Evolutionary conservation across 83 land plant genomes (phyloP), one percentile per base, ranked within the genome.

Genomic region (Larix sibirica): DNA sequence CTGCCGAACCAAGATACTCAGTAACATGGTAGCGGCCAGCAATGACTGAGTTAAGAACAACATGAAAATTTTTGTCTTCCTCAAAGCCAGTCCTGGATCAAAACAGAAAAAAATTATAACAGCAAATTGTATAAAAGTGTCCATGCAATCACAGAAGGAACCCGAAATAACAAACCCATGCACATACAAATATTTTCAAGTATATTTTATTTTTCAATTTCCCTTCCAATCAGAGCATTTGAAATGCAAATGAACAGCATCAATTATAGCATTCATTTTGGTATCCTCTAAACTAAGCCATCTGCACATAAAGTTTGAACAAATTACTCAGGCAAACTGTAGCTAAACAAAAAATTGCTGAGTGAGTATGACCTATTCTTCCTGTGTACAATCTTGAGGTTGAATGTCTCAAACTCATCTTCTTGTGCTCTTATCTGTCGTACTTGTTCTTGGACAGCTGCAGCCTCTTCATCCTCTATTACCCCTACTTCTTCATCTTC

Each of bases 21-120:
- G 99, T 98, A 66, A 98, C 99, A 91, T 98, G 99, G 83, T 98
- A 98, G 62, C 97, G 99, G 6, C 99, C 99, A 66, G 99, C 95
- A 80, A 98, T 89, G n/a, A 98, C 96, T 18, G 99, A 96, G 84
- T 98, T 96, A 1, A 96, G 77, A 14, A 94, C 91, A 61, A 98
- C 96, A 77, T 96, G 96, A 79, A 96, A 98, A 79, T 96, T 98
- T 80, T 98, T 98, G 70, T 96, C 99, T 85, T 98, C 99, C 81
- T 98, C 99, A 86, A 98, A 98, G 9, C 99, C 99, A 85, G 99
- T 97, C 84, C 99, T 97, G 91, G 70, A 65, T 5, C 66, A 69
- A 20, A 79, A 79, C 14, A 65, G 3, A 85, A 18, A 28, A 60
- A 2, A 12, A 2, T 10, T 50, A 50, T 50, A 50, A 50, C 56